A percentile compares a stretch with the other conserved stretches of the same genome.
Evolutionary conservation across 1,139 yeast species (phyloP).

Genomic region (Kodamaea sp.): DNA sequence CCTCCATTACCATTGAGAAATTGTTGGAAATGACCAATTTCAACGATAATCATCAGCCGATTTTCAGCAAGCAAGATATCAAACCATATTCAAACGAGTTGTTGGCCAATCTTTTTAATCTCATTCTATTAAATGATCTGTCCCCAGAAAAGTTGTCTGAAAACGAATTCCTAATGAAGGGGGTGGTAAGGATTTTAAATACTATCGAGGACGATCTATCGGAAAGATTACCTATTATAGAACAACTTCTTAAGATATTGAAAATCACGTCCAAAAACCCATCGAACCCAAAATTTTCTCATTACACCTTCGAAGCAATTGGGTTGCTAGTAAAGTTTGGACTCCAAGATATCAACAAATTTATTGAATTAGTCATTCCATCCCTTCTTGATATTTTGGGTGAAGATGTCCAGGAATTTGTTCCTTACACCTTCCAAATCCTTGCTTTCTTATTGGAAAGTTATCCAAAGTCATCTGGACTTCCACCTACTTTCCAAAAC

Average conservation of each 20-base stretch:
- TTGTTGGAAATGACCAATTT: constrained; percentile 71
- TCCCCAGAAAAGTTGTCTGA: constrained; percentile 93
- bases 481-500: constrained; percentile 67
- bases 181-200: constrained; percentile 79
- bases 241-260: constrained; percentile 70
- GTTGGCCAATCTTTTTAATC: constrained; percentile 62
- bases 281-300: constrained; percentile 91
- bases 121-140: constrained; percentile 57
- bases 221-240: constrained; percentile 48
- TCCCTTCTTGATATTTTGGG: constrained; percentile 66
- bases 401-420: constrained; percentile 89
- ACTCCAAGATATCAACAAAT: constrained; percentile 38
- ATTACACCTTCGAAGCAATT: constrained; percentile 85
- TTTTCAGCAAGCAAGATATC: constrained; percentile 75
- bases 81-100: constrained; percentile 48
- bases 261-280: constrained; percentile 82
- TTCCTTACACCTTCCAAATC: constrained; percentile 89
- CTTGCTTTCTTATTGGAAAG: constrained; percentile 75
- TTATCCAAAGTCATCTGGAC: constrained; percentile 47
- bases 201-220: constrained; percentile 67
- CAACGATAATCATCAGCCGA: constrained; percentile 44
- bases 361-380: constrained; percentile 65
- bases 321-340: constrained; percentile 69
- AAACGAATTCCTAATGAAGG: constrained; percentile 88
- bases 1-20: constrained; percentile 91